These are phyloP conservation scores for Yarrowia sp. DNA, from an alignment of 805 yeast genomes.

Conservation along the genomic window DNA sequence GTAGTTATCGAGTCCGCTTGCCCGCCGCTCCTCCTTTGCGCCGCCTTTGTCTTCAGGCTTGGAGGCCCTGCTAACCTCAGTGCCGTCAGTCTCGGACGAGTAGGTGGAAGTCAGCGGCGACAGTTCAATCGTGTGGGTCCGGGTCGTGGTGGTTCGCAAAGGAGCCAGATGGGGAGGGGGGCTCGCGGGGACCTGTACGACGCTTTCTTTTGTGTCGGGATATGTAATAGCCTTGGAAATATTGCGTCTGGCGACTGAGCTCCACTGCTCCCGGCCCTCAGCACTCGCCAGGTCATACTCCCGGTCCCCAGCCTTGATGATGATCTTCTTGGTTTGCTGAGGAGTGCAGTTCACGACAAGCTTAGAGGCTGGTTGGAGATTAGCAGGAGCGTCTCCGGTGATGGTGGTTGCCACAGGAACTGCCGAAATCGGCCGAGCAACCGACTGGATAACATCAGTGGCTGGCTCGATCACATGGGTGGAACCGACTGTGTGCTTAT, in stretches of 20 bases:
- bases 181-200: background rate
- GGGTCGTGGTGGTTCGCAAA: background rate
- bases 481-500: background rate
- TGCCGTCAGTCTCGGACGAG: slow-evolving; percentile 18
- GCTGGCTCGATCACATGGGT: background rate
- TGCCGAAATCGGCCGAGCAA: background rate
- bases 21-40: background rate
- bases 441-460: background rate
- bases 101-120: slow-evolving; percentile 14
- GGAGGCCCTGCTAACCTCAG: slow-evolving; percentile 1
- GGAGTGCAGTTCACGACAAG: slow-evolving; percentile 6
- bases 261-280: slow-evolving; percentile 22
- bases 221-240: slow-evolving; percentile 16
- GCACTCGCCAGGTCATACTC: slow-evolving; percentile 23
- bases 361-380: background rate
- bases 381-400: background rate
- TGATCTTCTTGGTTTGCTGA: slow-evolving; percentile 12
- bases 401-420: background rate
- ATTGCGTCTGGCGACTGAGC: slow-evolving; percentile 1
- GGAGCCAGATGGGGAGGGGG: background rate
- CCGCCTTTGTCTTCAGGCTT: background rate
- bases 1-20: background rate
- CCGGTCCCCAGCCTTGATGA: slow-evolving; percentile 21
- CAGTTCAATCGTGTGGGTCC: slow-evolving; percentile 16
- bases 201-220: background rate